These are phyloP conservation scores for Penicillium verhagenii DNA, from an alignment of 495 filamentous ascomycete species.

Conservation along the genomic window DNA sequence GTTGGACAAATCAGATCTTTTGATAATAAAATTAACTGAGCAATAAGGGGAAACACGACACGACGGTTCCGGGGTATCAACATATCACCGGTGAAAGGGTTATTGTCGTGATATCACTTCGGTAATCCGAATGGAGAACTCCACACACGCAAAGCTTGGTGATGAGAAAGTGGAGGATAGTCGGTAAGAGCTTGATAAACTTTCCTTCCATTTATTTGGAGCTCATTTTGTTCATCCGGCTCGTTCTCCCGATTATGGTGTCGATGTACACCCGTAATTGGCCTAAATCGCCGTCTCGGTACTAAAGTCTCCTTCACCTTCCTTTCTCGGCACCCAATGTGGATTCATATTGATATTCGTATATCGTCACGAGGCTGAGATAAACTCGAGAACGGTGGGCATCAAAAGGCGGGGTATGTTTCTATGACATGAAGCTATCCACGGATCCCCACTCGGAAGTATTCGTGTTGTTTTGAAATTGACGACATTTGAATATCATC, in stretches of 20 bases:
- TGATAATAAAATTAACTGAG: neutral
- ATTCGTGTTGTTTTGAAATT: neutral
- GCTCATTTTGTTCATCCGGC: neutral
- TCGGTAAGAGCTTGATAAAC: neutral
- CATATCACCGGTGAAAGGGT: neutral
- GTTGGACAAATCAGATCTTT: no score
- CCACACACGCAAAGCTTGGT: neutral
- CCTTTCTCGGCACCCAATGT: constrained; percentile 8
- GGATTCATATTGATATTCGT: neutral
- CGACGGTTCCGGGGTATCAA: no score
- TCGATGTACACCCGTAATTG: constrained; percentile 10
- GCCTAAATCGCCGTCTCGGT: constrained; percentile 23
- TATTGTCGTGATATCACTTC: neutral
- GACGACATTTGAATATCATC: neutral
- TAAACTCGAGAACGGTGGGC: neutral
- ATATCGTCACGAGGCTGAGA: neutral
- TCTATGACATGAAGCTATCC: neutral
- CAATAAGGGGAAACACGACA: neutral
- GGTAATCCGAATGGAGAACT: neutral
- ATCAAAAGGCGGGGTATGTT: constrained; percentile 10
- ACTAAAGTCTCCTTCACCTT: constrained; percentile 19
- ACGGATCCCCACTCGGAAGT: neutral
- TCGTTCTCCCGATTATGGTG: neutral
- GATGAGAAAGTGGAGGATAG: neutral
- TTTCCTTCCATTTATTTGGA: neutral